Base-by-base conservation (phyloP, 768 basidiomycete genomes). In the Kwoniella botswanensis region DNA sequence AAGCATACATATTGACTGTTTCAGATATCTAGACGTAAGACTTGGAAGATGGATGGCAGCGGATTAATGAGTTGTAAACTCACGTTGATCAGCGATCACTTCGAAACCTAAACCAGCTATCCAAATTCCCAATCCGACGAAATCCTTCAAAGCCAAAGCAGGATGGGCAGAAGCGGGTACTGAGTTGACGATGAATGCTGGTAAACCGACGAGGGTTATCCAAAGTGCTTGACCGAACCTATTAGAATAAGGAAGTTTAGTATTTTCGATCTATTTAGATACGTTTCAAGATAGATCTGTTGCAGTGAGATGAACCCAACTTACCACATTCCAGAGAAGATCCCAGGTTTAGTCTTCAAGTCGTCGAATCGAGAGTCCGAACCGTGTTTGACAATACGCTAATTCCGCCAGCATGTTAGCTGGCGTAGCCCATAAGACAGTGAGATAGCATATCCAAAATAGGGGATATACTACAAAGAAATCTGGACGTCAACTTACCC, bases 361-460 rank as follows among this genome's bases (percentile, higher is more conserved):
- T 88, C 81, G 53, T 90, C 88, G 75, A 92, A 91, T 11, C 90
- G 84, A 18, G 89, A 88, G 80, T 92, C 89, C 4, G 88, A 88
- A 4, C 88, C 89, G 0, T 87, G 85, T 74, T 87, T 88, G 60
- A 88, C 82, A 4, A 86, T 85, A 62, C 86, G 82, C 86, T 86
- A 74, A 21, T 2, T 24, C 24, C 7, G 17, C 22, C 15, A 22
- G 43, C 53, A 68, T 68, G 17, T 18, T 13, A 21, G 44, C 61
- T 52, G 42, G 42, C 21, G n/a, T 26, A 29, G 4, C 29, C 29
- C 29, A 29, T 29, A 29, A 6, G 29, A 29, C 29, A 29, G 29
- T 29, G 29, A 29, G 29, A 29, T 29, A 29, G 29, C 29, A 29
- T 29, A 6, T 6, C 29, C 29, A 29, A 29, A 29, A 29, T 29